phyloP scores from a whole-genome alignment of 2,329 filamentous ascomycete species.

The Falciphora oryzae region DNA sequence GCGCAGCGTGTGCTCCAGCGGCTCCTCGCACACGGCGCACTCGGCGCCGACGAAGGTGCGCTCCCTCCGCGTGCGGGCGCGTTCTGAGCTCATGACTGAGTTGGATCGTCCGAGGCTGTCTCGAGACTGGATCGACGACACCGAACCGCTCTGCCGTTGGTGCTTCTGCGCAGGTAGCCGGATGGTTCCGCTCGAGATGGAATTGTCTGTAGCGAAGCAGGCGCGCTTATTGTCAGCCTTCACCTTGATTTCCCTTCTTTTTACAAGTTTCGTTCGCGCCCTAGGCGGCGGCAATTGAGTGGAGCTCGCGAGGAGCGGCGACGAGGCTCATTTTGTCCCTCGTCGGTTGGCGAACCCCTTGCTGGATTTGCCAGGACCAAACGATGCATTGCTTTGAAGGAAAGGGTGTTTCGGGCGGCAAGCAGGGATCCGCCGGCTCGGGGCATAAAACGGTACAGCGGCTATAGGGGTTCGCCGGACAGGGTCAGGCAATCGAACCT shows the following conservation, averaged over 20 bases:
- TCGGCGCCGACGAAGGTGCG: constrained; percentile 92
- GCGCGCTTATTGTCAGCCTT: neutral
- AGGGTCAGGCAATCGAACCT: constrained; percentile 16
- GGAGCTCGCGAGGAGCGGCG: neutral
- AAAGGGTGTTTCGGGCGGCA: neutral
- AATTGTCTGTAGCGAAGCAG: constrained; percentile 27
- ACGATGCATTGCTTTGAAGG: neutral
- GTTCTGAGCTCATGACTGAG: constrained; percentile 69
- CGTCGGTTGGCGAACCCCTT: neutral
- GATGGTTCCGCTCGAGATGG: constrained; percentile 30
- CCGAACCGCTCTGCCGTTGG: constrained; percentile 23
- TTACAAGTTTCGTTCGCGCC: neutral
- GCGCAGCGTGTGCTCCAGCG: constrained; percentile 86
- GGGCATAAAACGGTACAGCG: neutral
- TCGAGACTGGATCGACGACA: constrained; percentile 30
- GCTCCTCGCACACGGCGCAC: constrained; percentile 95
- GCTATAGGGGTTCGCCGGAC: neutral
- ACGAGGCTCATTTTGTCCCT: neutral
- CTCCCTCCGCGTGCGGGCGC: constrained; percentile 75
- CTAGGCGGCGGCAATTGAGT: too few relatives aligned
- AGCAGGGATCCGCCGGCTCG: neutral
- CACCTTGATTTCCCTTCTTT: neutral
- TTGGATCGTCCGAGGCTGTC: constrained; percentile 30
- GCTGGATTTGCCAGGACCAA: neutral
- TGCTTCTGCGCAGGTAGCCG: constrained; percentile 29